Base-by-base conservation (phyloP, 2,329 filamentous ascomycete species). In the Catunica adiposa region DNA sequence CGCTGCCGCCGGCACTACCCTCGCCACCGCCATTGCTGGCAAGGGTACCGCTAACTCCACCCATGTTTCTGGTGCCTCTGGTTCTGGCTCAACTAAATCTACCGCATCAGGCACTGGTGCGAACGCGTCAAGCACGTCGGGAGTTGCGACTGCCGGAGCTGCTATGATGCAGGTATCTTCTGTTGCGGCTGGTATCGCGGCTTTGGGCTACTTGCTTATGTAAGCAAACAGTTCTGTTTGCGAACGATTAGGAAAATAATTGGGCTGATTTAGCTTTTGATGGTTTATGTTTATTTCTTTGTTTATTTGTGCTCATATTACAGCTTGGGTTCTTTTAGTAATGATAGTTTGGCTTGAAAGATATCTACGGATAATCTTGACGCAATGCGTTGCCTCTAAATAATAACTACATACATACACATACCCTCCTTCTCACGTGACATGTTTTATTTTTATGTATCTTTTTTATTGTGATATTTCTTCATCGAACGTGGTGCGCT, bases 111-210 rank as follows among this genome's bases (percentile, higher is more conserved):
- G 23, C 34, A 47, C 55, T 15, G 37, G 38, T 11, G 29, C 55
- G 15, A 17, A 34, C 44, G 34, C 53, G 15, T 44, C 40, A 8
- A 17, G 11, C 11, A 31, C 42, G 5, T 15, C 23, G 11, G 46
- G 40, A 7, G 20, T 44, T 17, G n/a, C 34, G 11, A 54, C 53
- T 40, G 51, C 44, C 20, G 56, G 53, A 26, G 51, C 55, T 44
- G 23, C 42, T 15, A 20, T 44, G 14, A 11, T 47, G 44, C 34
- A 42, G 6, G 6, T 60, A 15, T 57, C 59, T 11, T 55, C 52
- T 34, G 37, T 20, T 25, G 51, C 38, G n/a, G 55, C 50, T 42
- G 57, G 56, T 22, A 34, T 60, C 42, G 59, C 51, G 25, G 22
- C 52, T 11, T 40, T 60, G 11, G 47, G 54, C 7, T 53, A 47